Evolutionary conservation across 495 filamentous ascomycete genomes (phyloP).

Genomic region (Neurospora sp.): DNA sequence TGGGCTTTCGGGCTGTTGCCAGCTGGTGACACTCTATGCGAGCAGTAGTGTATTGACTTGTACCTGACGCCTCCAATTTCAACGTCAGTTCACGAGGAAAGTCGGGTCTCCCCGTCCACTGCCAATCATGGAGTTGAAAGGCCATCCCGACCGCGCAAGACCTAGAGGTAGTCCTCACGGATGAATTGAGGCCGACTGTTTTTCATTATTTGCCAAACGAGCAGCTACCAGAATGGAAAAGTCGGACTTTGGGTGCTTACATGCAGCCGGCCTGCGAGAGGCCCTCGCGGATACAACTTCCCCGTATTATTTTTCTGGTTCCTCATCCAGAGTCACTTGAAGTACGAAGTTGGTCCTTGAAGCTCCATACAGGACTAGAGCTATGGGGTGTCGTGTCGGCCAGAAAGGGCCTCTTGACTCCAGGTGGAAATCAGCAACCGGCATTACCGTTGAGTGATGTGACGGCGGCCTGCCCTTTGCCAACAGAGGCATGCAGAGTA

Average conservation of each 20-base stretch:
- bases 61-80: not conserved
- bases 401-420: not conserved
- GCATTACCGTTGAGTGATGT: not conserved
- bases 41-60: not conserved
- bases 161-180: not conserved
- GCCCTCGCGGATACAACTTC: not conserved
- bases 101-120: not conserved
- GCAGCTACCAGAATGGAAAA: not conserved
- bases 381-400: not conserved
- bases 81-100: not conserved
- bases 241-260: not conserved
- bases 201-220: not conserved
- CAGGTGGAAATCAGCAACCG: not conserved
- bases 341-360: not conserved
- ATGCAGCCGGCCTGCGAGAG: not conserved
- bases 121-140: not conserved
- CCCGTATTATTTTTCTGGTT: not conserved
- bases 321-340: not conserved
- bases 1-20: not conserved
- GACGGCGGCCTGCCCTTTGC: not conserved
- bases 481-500: not conserved
- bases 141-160: not conserved
- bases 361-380: not conserved
- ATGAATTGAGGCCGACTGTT: not conserved
- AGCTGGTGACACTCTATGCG: not conserved